Evolutionary conservation across 495 filamentous ascomycete genomes (phyloP).

Genomic region (Neurospora sp.): DNA sequence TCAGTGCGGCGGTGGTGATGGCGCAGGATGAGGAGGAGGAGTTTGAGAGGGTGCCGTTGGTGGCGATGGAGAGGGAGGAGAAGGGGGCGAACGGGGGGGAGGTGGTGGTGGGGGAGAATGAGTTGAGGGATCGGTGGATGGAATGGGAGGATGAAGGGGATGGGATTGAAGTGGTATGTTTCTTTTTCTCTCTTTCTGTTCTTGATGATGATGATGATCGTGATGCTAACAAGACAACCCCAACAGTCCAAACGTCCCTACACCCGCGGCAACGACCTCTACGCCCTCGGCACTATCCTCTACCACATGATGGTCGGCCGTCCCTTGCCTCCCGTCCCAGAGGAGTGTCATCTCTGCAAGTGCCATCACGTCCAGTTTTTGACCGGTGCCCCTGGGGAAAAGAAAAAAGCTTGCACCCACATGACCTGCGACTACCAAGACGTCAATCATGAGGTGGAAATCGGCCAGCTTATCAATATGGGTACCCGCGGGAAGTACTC

Average conservation of each 20-base stretch:
- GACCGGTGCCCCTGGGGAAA: not conserved
- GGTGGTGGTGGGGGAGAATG: not conserved
- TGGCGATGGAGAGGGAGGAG: not conserved
- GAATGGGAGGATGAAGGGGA: conserved; percentile 1
- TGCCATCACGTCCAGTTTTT: conserved; percentile 11
- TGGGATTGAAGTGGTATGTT: conserved; percentile 4
- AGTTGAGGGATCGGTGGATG: conserved; percentile 5
- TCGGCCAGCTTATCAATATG: not conserved
- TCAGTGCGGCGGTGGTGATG: not conserved
- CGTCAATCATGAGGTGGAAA: conserved; percentile 15
- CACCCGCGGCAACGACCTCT: conserved; percentile 25
- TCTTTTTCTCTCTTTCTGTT: not conserved
- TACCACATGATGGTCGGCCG: conserved; percentile 31
- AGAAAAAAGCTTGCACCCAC: not conserved
- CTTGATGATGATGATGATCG: not conserved
- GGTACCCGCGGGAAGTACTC: conserved; percentile 10
- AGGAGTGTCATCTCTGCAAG: conserved; percentile 18
- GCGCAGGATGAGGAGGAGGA: conserved; percentile 22
- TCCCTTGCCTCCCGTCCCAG: conserved; percentile 7
- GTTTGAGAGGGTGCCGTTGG: not conserved
- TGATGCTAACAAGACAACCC: not conserved
- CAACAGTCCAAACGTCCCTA: conserved; percentile 17
- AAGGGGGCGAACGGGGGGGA: too few relatives aligned
- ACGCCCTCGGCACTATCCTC: conserved; percentile 24
- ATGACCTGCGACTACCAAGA: conserved; percentile 8